Base-by-base conservation (phyloP, 2,329 filamentous ascomycete species). In the Aureobasidium lini region DNA sequence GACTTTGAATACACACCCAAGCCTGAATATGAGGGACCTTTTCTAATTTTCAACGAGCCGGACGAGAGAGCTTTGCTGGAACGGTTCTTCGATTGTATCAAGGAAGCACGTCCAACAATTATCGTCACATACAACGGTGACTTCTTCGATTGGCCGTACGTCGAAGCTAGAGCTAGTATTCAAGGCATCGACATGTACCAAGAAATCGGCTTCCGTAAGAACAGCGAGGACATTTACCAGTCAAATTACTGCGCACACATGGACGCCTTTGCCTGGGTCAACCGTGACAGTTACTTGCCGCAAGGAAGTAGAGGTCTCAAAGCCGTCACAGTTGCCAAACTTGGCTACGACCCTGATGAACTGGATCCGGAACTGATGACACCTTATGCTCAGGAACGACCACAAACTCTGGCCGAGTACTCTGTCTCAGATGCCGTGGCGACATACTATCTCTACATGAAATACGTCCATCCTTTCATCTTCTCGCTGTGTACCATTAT, bases 71-170 rank as follows among this genome's bases (percentile, higher is more conserved):
- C 81, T 0, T 71, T 95, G 2, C 79, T 99, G 23, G 93, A 97
- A 70, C 82, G 94, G 15, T 99, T 99, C 75, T 97, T 99, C 69
- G 80, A 89, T 42, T 94, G 96, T 72, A 88, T 99, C 73, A 97
- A 99, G 69, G 90, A 96, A 72, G 90, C 91, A 0, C 84, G 88
- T 61, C 94, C 94, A 0, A 97, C 92, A 0, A 93, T 99, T 60
- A 99, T 99, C 72, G 93, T 95, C 37, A 99, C 94, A n/a, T 99
- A 99, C 81, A 99, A 99, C 90, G 94, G 94, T 77, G 94, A 99
- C 78, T 99, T 99, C 73, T 99, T 99, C 85, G 94, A 99, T 86
- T 99, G 94, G 94, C 93, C 94, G 0, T 99, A 95, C 70, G 91
- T 99, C 28, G 94, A 99, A 77, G 85, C 94, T 46, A 82, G 94